Evolutionary conservation across 2,329 filamentous ascomycete genomes (phyloP), one percentile per base, ranked within the genome.

Genomic region (Pseudocercospora fijiensis): DNA sequence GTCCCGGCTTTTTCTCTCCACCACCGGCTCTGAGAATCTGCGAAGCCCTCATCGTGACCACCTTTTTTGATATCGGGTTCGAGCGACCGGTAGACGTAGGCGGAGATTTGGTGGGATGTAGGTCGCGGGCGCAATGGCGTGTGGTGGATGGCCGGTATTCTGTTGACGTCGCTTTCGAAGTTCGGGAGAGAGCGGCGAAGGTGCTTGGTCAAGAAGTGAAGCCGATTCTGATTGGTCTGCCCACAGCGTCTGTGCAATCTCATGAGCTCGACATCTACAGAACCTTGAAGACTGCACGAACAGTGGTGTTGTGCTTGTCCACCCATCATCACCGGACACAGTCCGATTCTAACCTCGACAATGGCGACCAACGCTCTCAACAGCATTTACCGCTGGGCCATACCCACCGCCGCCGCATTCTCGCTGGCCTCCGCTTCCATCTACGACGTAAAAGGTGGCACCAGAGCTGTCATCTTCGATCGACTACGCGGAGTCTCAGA

Each of bases 401-500:
- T 97, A 60, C 93, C 94, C 53, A 84, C 86, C 62, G 87, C 90
- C 65, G 78, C 90, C 71, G 91, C 84, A 71, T 81, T 86, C 71
- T 84, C 86, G 62, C 74, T 94, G 65, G 81, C 86, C 70, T 89
- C 92, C 78, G 85, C 91, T 69, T 91, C 92, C 64, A 86, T 99
- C 67, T 99, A 97, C 88, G 95, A 99, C 79, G 95, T 99, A 77
- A 93, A 92, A 78, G 95, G 95, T 77, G 95, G 95, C 73, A 90
- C 89, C 68, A 88, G 95, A 75, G 95, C 95, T 66, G 93, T 99
- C 81, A 99, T 99, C 83, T 99, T 99, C 83, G 96, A 99, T 83
- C 86, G 95, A 69, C 71, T 98, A 71, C 85, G 88, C 57, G 95
- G 95, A 82, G 95, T 99, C 70, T 94, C 96, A 83, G 94, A 99